Evolutionary conservation across 1,284 basidiomycete genomes (phyloP).

Genomic region (Abortiporus biennis): DNA sequence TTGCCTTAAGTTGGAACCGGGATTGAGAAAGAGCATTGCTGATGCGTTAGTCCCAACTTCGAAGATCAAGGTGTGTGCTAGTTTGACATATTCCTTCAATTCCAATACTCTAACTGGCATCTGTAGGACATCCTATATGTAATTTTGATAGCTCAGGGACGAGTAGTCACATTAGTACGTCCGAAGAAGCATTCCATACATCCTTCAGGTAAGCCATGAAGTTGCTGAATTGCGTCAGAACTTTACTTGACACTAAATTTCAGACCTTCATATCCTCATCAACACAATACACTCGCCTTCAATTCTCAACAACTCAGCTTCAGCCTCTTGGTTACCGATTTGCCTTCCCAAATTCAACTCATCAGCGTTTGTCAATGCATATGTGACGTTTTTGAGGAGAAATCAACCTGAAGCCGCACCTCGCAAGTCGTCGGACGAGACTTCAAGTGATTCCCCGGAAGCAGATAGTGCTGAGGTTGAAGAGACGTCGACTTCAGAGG

Average conservation of each 20-base stretch:
- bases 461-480: too few relatives aligned
- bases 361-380: conserved; percentile 88
- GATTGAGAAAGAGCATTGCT: conserved; percentile 64
- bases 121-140: conserved; percentile 85
- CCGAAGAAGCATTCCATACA: conserved; percentile 94
- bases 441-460: conserved; percentile 3
- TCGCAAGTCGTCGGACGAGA: neutral
- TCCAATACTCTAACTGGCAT: neutral
- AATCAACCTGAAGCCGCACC: conserved; percentile 6
- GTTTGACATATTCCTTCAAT: neutral
- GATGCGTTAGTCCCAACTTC: conserved; percentile 72
- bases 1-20: conserved; percentile 71
- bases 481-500: conserved; percentile 1
- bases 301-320: conserved; percentile 63
- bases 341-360: conserved; percentile 95
- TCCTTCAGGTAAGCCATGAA: conserved; percentile 62
- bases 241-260: conserved; percentile 1
- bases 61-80: conserved; percentile 65
- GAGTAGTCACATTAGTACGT: conserved; percentile 83
- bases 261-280: conserved; percentile 83
- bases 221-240: neutral
- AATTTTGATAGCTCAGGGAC: conserved; percentile 72
- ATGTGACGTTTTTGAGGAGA: conserved; percentile 67
- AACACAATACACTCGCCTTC: conserved; percentile 74
- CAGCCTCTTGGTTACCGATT: conserved; percentile 90